These are phyloP conservation scores for Mediolabrus comicus DNA, from an alignment of 108 stramenopile genomes.

Conservation along the genomic window DNA sequence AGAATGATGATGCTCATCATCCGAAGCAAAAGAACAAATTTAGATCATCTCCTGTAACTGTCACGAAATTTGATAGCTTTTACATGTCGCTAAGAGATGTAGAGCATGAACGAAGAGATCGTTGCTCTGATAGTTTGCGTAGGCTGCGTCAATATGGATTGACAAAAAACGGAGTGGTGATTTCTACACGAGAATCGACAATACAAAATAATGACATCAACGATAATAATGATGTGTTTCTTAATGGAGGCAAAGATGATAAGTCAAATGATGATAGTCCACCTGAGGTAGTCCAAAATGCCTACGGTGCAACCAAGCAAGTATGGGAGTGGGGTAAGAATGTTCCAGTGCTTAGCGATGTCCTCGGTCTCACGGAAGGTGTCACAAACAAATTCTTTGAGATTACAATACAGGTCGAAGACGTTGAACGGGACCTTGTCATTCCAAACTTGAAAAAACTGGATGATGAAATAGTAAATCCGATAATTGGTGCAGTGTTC, in stretches of 20 bases:
- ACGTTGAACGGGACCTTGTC: background rate
- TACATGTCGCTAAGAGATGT: background rate
- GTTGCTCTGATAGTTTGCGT: background rate
- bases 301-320: background rate
- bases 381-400: background rate
- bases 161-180: no score
- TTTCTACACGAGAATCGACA: no score
- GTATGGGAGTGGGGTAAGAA: background rate
- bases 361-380: background rate
- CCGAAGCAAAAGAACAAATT: background rate
- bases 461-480: background rate
- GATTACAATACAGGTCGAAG: background rate
- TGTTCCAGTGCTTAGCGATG: background rate
- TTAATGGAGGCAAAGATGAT: background rate
- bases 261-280: background rate
- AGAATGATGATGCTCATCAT: background rate
- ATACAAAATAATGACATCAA: background rate
- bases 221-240: background rate
- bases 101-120: background rate
- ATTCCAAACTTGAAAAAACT: background rate
- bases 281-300: background rate
- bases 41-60: background rate
- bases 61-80: background rate
- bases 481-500: background rate
- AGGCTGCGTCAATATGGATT: background rate